Evolutionary conservation across 164 flowering plant species (phyloP).

Genomic region (Umbilicus rupestris): DNA sequence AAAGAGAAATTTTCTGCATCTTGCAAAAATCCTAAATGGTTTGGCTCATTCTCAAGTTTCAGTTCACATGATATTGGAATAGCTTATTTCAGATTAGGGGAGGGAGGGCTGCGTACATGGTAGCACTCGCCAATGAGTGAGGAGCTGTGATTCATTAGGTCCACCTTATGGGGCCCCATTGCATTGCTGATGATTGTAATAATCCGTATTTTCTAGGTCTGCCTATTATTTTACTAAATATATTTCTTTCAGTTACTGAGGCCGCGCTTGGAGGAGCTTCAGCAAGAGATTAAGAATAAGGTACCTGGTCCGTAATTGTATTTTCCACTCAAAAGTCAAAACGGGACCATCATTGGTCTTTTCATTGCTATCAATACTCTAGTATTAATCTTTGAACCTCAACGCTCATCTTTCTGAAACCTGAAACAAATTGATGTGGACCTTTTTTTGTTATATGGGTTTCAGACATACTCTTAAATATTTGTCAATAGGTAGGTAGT

Average conservation of each 20-base stretch:
- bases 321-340: neutral
- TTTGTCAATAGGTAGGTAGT: no score
- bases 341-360: neutral
- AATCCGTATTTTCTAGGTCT: neutral
- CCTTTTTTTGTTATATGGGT: no score
- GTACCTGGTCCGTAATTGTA: conserved; percentile 22
- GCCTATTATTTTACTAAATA: neutral
- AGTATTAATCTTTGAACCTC: no score
- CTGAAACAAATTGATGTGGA: no score
- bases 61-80: neutral
- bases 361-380: neutral
- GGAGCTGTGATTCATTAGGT: neutral
- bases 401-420: no score
- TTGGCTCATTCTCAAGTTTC: neutral
- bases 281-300: conserved; percentile 33
- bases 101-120: neutral
- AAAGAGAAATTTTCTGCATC: neutral
- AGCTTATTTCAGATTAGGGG: neutral
- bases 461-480: no score
- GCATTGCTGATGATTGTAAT: neutral
- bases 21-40: neutral
- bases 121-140: neutral
- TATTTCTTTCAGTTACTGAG: conserved; percentile 49
- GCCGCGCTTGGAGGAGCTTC: conserved; percentile 63
- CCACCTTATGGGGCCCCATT: neutral